phyloP scores from a whole-genome alignment of 805 yeast species.

The Cyberlindnera amylophila region DNA sequence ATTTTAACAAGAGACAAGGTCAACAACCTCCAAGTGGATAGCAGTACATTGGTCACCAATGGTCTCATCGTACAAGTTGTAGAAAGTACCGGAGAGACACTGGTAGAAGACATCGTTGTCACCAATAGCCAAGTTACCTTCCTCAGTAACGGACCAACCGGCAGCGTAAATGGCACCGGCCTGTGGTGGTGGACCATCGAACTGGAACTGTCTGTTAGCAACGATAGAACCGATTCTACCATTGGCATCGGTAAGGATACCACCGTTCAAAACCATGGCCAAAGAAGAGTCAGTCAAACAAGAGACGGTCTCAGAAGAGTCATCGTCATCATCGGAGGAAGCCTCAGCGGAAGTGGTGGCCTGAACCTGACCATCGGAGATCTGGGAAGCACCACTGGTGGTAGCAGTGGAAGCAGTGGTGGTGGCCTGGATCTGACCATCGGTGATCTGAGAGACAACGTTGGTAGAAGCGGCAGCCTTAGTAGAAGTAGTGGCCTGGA shows the following conservation, averaged over 20 bases:
- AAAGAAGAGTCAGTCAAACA: slow-evolving; percentile 49
- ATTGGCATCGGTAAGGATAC: slow-evolving; percentile 51
- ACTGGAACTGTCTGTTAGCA: slow-evolving; percentile 81
- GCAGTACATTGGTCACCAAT: slow-evolving; percentile 60
- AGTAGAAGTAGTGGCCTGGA: slow-evolving; percentile 37
- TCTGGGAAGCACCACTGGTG: slow-evolving; percentile 22
- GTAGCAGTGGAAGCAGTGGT: slow-evolving; percentile 27
- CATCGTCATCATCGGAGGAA: slow-evolving; percentile 19
- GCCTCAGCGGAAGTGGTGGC: slow-evolving; percentile 13
- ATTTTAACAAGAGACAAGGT: slow-evolving; percentile 49
- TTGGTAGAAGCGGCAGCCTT: slow-evolving; percentile 27
- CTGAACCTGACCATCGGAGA: slow-evolving; percentile 20
- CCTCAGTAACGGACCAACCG: slow-evolving; percentile 58
- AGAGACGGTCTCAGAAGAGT: slow-evolving; percentile 30
- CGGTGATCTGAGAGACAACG: slow-evolving; percentile 20
- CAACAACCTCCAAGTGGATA: slow-evolving; percentile 57
- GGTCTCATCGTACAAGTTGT: slow-evolving; percentile 69
- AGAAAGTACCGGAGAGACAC: slow-evolving; percentile 73
- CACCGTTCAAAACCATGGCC: slow-evolving; percentile 48
- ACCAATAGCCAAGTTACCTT: slow-evolving; percentile 63
- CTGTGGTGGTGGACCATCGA: slow-evolving; percentile 85
- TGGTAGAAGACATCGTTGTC: slow-evolving; percentile 59
- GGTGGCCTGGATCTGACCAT: slow-evolving; percentile 26
- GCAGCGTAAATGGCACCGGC: slow-evolving; percentile 70
- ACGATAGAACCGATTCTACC: slow-evolving; percentile 79